Base-by-base conservation (phyloP, 768 basidiomycete species). In the Suillus hirtellus region DNA sequence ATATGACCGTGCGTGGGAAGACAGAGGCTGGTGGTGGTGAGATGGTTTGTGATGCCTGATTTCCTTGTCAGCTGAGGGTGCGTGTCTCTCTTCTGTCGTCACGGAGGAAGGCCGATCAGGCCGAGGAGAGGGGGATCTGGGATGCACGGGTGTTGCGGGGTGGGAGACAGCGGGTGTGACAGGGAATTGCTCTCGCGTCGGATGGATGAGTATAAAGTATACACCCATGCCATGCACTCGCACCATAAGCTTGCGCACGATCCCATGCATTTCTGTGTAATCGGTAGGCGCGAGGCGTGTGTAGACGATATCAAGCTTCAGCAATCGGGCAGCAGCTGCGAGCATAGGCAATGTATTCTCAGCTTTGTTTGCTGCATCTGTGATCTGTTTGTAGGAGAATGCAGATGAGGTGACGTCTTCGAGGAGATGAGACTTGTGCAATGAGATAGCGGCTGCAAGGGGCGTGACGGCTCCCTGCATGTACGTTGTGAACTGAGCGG, bases 131-230 rank as follows among this genome's bases (percentile, higher is more conserved):
- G 74, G 69, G 4, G 74, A 71, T 17, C 77, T 68, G n/a, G 78
- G 74, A 49, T 67, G 69, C 7, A 56, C 46, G 9, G 79, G 82
- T 37, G 81, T 78, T 24, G 61, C 70, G 40, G 70, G 70, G 42
- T 67, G 56, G 4, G 80, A 81, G 0, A 74, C 70, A 4, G 66
- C 71, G 15, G 86, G 85, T 0, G 84, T 84, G 0, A 75, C 68
- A 2, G 83, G 84, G 66, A 89, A 90, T 60, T 72, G 79, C 68
- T 87, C 85, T 47, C 85, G 74, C 21, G 80, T 82, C 0, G 88
- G 84, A 65, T 91, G 87, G 11, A 89, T 81, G n/a, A 91, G 69
- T 0, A 72, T 73, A 64, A 88, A 90, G 68, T 89, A 91, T 44
- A 83, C 71, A 21, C 73, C 76, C 80, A 91, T 79, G 19, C 90